Evolutionary conservation across 2,329 filamentous ascomycete genomes (phyloP).

Genomic region (Elsinoe perseae): DNA sequence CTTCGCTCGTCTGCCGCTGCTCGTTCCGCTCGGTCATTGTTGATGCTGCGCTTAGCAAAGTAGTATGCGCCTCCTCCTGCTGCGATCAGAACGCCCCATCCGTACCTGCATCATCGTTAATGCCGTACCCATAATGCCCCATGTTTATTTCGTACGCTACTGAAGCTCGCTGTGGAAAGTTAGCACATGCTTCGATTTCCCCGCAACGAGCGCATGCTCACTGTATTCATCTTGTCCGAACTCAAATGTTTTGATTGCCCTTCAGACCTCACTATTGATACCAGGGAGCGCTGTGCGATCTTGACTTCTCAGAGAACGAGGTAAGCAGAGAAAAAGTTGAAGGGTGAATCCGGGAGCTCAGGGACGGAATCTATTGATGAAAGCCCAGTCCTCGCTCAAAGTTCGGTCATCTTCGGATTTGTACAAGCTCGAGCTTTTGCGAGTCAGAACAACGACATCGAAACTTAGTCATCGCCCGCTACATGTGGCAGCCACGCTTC

Average conservation of each 20-base stretch:
- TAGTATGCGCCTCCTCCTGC: conserved; percentile 89
- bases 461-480: conserved; percentile 8
- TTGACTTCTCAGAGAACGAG: too few species aligned
- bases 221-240: conserved; percentile 23
- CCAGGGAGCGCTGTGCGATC: too few species aligned
- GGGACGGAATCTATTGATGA: neutral
- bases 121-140: neutral
- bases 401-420: conserved; percentile 6
- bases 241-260: neutral
- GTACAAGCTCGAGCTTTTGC: conserved; percentile 6
- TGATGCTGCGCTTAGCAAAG: conserved; percentile 92
- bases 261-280: too few species aligned
- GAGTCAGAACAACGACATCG: conserved; percentile 13
- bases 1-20: conserved; percentile 63
- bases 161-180: conserved; percentile 12
- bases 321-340: neutral
- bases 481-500: neutral
- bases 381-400: conserved; percentile 12
- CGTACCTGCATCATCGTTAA: conserved; percentile 53
- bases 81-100: conserved; percentile 82
- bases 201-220: conserved; percentile 18
- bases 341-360: conserved; percentile 8
- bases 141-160: conserved; percentile 16
- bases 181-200: neutral
- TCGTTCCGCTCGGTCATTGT: conserved; percentile 71